phyloP scores from a whole-genome alignment of 2,329 filamentous ascomycete species.

The Neurospora crassa region DNA sequence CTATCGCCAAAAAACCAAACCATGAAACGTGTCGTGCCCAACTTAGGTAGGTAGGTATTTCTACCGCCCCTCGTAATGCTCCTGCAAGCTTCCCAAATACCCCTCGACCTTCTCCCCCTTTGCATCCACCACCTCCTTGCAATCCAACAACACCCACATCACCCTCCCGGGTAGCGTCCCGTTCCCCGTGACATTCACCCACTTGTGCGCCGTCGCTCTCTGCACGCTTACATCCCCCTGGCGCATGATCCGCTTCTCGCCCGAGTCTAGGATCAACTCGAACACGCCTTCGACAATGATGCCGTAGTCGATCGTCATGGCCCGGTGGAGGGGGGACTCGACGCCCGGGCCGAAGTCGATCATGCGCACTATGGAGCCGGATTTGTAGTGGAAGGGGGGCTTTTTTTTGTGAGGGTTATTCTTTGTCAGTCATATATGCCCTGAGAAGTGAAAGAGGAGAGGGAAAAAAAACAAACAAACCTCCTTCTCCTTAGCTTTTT shows the following conservation, averaged over 20 bases:
- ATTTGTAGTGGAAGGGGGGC: conserved; percentile 39
- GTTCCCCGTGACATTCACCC: conserved; percentile 15
- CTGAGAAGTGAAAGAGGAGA: background rate
- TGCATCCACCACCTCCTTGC: background rate
- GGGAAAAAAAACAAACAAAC: background rate
- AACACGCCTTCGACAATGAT: conserved; percentile 36
- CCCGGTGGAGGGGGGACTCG: conserved; percentile 26
- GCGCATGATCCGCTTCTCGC: conserved; percentile 29
- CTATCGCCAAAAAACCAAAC: background rate
- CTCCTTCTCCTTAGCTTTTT: background rate
- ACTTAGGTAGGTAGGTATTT: too few species aligned
- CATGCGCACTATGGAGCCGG: conserved; percentile 30
- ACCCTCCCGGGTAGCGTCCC: background rate
- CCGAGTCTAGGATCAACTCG: conserved; percentile 34
- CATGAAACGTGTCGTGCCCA: too few species aligned
- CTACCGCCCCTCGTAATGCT: background rate
- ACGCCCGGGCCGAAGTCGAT: conserved; percentile 36
- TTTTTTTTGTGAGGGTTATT: too few species aligned
- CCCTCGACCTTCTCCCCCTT: background rate
- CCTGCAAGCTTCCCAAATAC: background rate
- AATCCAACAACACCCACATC: background rate
- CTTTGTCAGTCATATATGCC: background rate
- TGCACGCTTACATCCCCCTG: conserved; percentile 37
- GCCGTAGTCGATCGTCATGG: conserved; percentile 21
- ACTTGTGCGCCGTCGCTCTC: conserved; percentile 35